Base-by-base conservation (phyloP, 495 filamentous ascomycete species). In the Aspergillus heteromorphus region DNA sequence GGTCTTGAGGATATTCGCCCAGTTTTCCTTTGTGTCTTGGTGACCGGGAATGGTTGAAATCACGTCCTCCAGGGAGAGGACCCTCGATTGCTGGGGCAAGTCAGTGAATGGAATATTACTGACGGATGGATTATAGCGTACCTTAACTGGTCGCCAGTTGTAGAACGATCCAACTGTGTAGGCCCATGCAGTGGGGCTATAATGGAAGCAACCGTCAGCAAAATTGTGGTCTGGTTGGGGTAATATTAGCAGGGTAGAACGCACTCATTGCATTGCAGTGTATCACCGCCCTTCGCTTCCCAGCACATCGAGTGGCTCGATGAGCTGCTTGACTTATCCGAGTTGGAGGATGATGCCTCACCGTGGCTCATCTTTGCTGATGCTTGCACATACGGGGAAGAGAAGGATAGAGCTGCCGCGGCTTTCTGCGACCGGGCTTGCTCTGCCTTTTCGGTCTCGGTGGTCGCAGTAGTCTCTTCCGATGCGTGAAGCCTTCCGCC, bases 281-380 rank as follows among this genome's bases (percentile, higher is more conserved):
- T 53, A 45, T 58, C 56, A 0, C 56, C 56, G 3, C 56, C 56
- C 6, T 43, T 51, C 2, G 54, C 54, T 18, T 56, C 54, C 54
- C 54, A 56, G 23, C 10, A 20, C 18, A 56, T 30, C 0, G 48
- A 5, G 2, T 17, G 45, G 5, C 6, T 51, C 21, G 23, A 16
- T 0, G 30, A 11, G 11, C 25, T 29, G 25, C 5, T 43, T 5
- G 10, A 19, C 1, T 47, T 29, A 2, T 30, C 31, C 6, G 30
- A 21, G 18, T 16, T 50, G 4, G 30, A 27, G 13, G 17, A 36
- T 17, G 36, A 45, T 14, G 40, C 20, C 1, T 25, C 21, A 7
- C 38, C 45, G 27, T 54, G 19, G 16, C 34, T 50, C 0, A 11
- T 27, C 11, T 27, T 58, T 5, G 51, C 50, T 0, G 56, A 58